Evolutionary conservation across 2,329 filamentous ascomycete genomes (phyloP), one percentile per base, ranked within the genome.

Genomic region (Fusarium burgessii): DNA sequence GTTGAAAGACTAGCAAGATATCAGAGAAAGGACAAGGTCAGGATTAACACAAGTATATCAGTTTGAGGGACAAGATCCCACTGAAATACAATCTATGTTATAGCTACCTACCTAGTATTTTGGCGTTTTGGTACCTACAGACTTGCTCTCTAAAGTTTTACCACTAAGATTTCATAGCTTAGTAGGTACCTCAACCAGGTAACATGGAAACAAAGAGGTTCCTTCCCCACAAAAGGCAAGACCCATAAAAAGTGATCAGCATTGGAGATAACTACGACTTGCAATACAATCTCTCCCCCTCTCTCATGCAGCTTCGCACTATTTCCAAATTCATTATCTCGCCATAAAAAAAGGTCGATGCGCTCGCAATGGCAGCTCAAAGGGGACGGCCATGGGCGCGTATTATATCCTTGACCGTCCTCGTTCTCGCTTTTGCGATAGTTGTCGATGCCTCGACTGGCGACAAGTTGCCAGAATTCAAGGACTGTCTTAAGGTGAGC

Each of bases 381-480:
- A 73, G 76, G 78, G 78, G 78, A 74, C 78, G 77, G 77, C 74
- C 74, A 71, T 76, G 78, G 76, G 69, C 71, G 33, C 68, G 72
- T 69, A 70, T 78, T 64, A 70, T 81, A 67, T 70, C 75, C 71
- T 66, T 82, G 55, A 74, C 79, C 65, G 68, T 85, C 59, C 68
- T 80, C 56, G 62, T 82, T 51, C 65, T 84, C 45, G 70, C 84
- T 58, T 80, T 88, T 67, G 79, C 81, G 35, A 76, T 74, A 55
- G 80, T 81, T n/a, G 85, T 84, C 18, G 81, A 85, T 58, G 96
- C 94, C 32, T 98, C 95, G 7, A 77, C 90, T 51, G 96, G 96
- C 72, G 96, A 99, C 81, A 88, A 90, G 59, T 85, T 97, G 65
- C 93, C 93, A 20, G 94, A 97, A 77, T 99, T 99, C 80, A 88